Percentiles rank a stretch among this genome's conserved stretches.
phyloP scores from a whole-genome alignment of 164 flowering plant genomes.

The Chloranthus sessilifolius region DNA sequence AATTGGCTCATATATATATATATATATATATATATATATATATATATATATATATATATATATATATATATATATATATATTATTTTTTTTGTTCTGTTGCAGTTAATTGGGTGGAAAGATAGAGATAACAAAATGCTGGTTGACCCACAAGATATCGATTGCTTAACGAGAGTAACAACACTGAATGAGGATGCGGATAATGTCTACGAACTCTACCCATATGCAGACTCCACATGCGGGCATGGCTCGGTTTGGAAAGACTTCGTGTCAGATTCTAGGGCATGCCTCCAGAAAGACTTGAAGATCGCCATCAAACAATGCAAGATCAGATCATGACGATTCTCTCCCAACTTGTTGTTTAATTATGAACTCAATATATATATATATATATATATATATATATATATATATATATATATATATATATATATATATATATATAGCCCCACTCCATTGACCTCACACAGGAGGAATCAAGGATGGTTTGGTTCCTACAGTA shows the following conservation, averaged over 20 bases:
- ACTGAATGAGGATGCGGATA: conserved; percentile 67
- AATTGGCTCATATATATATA: neutral
- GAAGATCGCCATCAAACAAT: conserved; percentile 37
- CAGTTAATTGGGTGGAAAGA: conserved; percentile 88
- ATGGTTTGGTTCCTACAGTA: too few species aligned
- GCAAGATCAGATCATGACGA: conserved; percentile 23
- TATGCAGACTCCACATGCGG: conserved; percentile 16
- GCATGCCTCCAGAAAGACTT: conserved; percentile 42
- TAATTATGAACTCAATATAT: too few species aligned
- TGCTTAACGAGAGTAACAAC: conserved; percentile 39
- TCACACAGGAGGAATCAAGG: too few species aligned
- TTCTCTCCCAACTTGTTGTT: neutral
- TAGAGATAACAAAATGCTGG: conserved; percentile 47
- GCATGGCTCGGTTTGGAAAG: conserved; percentile 60
- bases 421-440: too few species aligned
- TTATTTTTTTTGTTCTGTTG: conserved; percentile 6
- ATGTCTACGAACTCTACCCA: conserved; percentile 55
- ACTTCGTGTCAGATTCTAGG: conserved; percentile 49
- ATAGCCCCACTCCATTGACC: too few species aligned
- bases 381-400: too few species aligned
- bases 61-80: neutral
- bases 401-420: too few species aligned
- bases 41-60: too few species aligned
- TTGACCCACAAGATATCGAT: conserved; percentile 66
- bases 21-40: too few species aligned